phyloP scores from a whole-genome alignment of 2,329 filamentous ascomycete species.

The Metarhizium sp. region DNA sequence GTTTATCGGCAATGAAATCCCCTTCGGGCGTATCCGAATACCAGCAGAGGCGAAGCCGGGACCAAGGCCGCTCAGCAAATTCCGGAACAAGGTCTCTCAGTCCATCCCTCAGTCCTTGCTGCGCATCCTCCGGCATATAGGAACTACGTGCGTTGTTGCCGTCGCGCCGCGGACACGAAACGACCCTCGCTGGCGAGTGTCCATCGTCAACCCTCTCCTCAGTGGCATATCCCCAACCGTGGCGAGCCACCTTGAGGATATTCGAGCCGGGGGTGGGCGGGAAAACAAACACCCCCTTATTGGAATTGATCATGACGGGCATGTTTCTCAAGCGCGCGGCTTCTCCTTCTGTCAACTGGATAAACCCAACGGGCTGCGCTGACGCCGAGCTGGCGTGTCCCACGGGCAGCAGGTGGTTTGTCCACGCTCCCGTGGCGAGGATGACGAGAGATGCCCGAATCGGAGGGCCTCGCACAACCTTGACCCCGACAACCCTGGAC shows the following conservation, averaged over 20 bases:
- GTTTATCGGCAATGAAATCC: constrained; percentile 51
- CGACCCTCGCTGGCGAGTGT: constrained; percentile 15
- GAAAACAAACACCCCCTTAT: constrained; percentile 44
- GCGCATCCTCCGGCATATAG: constrained; percentile 39
- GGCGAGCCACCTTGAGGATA: constrained; percentile 50
- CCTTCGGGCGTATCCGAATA: constrained; percentile 57
- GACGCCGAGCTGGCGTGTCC: constrained; percentile 53
- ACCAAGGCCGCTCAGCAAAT: constrained; percentile 41
- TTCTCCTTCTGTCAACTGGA: constrained; percentile 50
- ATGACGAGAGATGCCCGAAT: constrained; percentile 50
- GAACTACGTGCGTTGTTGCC: constrained; percentile 30
- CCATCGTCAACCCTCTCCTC: constrained; percentile 12
- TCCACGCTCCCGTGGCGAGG: constrained; percentile 63
- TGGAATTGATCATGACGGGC: constrained; percentile 50
- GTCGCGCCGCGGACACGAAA: constrained; percentile 21
- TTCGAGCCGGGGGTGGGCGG: constrained; percentile 37
- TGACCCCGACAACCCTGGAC: constrained; percentile 15
- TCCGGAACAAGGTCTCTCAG: constrained; percentile 44
- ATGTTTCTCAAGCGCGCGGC: constrained; percentile 39
- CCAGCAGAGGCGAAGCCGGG: constrained; percentile 48
- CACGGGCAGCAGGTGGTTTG: constrained; percentile 42
- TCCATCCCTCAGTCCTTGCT: constrained; percentile 39
- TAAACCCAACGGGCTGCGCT: constrained; percentile 57
- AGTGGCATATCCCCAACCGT: constrained; percentile 46
- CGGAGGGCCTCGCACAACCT: constrained; percentile 23